Evolutionary conservation across 345 rosid species (phyloP).

Genomic region (Ricinus communis): DNA sequence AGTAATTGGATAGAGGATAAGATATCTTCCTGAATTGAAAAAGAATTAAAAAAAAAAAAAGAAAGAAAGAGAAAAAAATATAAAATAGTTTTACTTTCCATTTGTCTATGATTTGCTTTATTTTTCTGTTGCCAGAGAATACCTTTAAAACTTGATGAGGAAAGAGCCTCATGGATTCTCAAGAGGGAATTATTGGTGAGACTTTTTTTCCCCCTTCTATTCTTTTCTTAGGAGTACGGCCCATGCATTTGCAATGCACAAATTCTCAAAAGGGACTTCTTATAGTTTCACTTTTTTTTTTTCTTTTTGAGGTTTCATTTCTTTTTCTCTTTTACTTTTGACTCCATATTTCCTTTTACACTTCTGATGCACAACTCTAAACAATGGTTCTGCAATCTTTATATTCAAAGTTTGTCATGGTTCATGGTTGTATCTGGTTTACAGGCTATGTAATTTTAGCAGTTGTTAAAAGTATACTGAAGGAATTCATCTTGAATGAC

Average conservation of each 20-base stretch:
- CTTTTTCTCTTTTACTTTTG: background rate
- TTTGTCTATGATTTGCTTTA: background rate
- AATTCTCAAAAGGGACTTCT: background rate
- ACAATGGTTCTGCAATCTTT: background rate
- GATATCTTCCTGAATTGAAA: too few relatives aligned
- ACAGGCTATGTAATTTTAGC: background rate
- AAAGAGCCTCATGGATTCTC: constrained; percentile 62
- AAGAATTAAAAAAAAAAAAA: too few relatives aligned
- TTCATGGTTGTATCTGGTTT: background rate
- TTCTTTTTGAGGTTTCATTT: too few relatives aligned
- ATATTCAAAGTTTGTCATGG: background rate
- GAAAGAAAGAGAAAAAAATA: too few relatives aligned
- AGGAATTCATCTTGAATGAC: too few relatives aligned
- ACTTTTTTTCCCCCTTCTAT: background rate
- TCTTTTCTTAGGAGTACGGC: background rate
- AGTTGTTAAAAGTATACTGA: too few relatives aligned
- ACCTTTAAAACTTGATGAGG: constrained; percentile 59
- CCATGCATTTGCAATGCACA: background rate
- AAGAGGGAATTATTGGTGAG: constrained; percentile 71
- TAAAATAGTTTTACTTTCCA: background rate
- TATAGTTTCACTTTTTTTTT: too few relatives aligned
- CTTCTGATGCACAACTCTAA: too few relatives aligned
- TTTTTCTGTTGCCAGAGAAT: constrained; percentile 50
- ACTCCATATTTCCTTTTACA: background rate
- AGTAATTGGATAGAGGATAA: too few relatives aligned